Conservation (phyloP, 140 eudicot genomes). For the Erigeron philadelphicus region DNA sequence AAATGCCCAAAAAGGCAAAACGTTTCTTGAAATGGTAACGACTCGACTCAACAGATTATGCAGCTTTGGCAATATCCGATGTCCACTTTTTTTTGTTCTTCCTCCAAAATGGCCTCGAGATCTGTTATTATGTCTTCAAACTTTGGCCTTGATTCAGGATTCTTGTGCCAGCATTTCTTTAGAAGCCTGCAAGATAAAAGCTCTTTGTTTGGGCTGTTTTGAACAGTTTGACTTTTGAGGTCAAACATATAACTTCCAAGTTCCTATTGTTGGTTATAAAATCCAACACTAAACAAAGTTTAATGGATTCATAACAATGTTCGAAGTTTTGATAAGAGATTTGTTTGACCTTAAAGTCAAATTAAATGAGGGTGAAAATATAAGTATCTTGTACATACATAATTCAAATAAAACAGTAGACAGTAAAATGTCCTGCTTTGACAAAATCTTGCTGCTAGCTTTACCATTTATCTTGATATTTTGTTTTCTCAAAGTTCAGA, state of each 20-base stretch:
- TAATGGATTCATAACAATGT: background rate
- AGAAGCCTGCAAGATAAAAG: slow-evolving; percentile 43
- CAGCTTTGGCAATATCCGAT: slow-evolving; percentile 38
- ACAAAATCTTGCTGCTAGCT: background rate
- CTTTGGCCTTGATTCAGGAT: slow-evolving; percentile 50
- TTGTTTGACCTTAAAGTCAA: slow-evolving; percentile 22
- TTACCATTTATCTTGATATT: background rate
- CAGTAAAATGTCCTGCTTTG: background rate
- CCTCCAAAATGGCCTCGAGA: slow-evolving; percentile 42
- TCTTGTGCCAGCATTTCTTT: slow-evolving; percentile 57
- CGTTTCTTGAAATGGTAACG: slow-evolving; percentile 12
- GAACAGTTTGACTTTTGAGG: background rate
- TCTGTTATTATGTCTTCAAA: slow-evolving; percentile 50
- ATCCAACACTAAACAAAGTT: background rate
- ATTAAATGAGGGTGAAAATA: background rate
- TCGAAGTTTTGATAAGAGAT: background rate
- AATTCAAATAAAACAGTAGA: background rate
- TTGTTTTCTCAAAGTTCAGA: background rate
- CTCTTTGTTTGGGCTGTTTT: background rate
- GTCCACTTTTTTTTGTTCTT: slow-evolving; percentile 24
- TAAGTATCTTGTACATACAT: background rate
- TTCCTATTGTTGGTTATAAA: background rate
- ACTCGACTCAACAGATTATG: slow-evolving; percentile 26
- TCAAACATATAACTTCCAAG: slow-evolving; percentile 17
- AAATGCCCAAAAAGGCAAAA: slow-evolving; percentile 5